Evolutionary conservation across 306 rosid genomes (phyloP).

Genomic region (Rosa multiflora): DNA sequence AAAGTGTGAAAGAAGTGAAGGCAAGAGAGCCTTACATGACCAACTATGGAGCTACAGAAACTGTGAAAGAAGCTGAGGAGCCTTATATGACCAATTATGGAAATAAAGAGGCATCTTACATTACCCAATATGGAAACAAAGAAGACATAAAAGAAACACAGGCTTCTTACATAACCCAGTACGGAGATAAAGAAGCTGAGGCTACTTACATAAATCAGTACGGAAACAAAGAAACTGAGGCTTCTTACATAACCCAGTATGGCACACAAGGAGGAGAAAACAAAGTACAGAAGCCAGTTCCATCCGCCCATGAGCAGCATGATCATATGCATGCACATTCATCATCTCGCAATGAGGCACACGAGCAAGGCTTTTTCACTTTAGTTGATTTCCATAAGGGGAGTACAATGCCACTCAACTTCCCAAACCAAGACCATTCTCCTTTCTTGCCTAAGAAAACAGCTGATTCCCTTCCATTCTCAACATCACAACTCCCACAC

Average conservation of each 20-base stretch:
- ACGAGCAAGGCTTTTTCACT: conserved; percentile 48
- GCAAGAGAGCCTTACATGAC: not conserved
- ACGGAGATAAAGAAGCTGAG: not conserved
- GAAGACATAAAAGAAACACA: not conserved
- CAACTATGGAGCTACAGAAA: not conserved
- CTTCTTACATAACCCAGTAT: not conserved
- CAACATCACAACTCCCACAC: conserved; percentile 44
- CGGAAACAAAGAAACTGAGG: not conserved
- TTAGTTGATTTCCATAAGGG: conserved; percentile 42
- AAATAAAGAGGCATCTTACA: not conserved
- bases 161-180: not conserved
- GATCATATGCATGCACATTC: conserved; percentile 11
- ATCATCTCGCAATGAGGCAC: conserved; percentile 35
- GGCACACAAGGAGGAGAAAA: not conserved
- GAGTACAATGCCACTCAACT: conserved; percentile 49
- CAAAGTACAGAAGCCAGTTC: not conserved
- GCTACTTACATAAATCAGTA: not conserved
- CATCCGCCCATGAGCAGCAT: conserved; percentile 12
- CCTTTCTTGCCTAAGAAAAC: conserved; percentile 38
- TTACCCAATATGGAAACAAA: not conserved
- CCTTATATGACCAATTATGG: not conserved
- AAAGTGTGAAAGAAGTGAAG: not conserved
- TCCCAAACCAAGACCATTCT: conserved; percentile 37
- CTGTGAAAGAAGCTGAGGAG: not conserved
- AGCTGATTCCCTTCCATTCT: conserved; percentile 59